Base-by-base conservation (phyloP, 139 green algal species). In the Picochlorum sp. region DNA sequence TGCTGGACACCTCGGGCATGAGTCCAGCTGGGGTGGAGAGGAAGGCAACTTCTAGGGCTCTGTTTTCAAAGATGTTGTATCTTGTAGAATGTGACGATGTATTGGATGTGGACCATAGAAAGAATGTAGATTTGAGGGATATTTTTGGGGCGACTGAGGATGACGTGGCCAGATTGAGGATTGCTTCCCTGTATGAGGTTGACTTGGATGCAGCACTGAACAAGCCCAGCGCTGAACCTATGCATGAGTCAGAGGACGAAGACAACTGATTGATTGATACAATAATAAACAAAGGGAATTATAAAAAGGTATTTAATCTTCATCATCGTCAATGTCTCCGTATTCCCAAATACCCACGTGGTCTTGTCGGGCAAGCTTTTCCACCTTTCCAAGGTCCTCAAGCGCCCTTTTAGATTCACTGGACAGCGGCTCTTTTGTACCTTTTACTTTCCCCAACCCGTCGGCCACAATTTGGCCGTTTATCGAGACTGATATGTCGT, bases 1-100 rank as follows among this genome's bases (percentile, higher is more conserved):
- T 95, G 85, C 71, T 95, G 52, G 83, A 89, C 60, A 77, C 74
- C 8, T 74, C 83, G 37, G 86, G 89, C 52, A 81, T 91, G 70
- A 85, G 77, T 18, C 60, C 56, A 45, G 71, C 67, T 45, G 86
- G 81, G 49, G 75, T 92, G 37, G 76, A 95, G 76, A 78, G 88
- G 55, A 97, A 97, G 74, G 88, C 86, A 38, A 87, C 86, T 13
- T 86, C 80, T 30, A 57, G 77, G 15, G 75, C 76, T 11, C 73
- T 97, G 55, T 97, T 97, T 75, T 76, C 78, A 52, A 98, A 98
- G 80, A 69, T 98, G 67, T 80, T 96, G 34, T 96, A 93, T 69
- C 64, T 98, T 0, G 83, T 79, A 45, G 88, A 98, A 73, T 59
- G 62, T 26, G 75, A 88, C 30, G 70, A 77, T 28, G 69, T 97